Percentiles rank a stretch among this genome's conserved stretches.
phyloP scores from a whole-genome alignment of 1,284 basidiomycete species.

The Austroboletus novae-zelandiae region DNA sequence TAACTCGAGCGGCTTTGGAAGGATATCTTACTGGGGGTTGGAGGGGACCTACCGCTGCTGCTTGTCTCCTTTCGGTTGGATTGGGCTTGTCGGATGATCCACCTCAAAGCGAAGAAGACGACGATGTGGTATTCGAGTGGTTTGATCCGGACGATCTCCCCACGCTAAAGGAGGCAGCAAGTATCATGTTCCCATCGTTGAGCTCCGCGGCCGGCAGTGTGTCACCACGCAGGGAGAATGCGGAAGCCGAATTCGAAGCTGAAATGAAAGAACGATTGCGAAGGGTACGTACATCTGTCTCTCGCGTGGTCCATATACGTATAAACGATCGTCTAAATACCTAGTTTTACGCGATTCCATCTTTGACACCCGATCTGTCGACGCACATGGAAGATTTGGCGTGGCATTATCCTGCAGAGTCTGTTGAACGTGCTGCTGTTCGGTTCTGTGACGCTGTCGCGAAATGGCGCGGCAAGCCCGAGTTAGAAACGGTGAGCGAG shows the following conservation, averaged over 20 bases:
- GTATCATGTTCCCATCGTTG: slow-evolving; percentile 66
- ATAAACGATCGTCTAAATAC: not conserved
- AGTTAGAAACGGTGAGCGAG: slow-evolving; percentile 66
- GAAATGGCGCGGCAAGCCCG: slow-evolving; percentile 77
- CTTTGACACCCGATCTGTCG: slow-evolving; percentile 65
- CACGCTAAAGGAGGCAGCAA: slow-evolving; percentile 58
- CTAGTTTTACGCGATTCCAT: slow-evolving; percentile 73
- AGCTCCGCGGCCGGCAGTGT: slow-evolving; percentile 31
- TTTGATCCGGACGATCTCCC: slow-evolving; percentile 79
- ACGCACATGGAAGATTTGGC: slow-evolving; percentile 80
- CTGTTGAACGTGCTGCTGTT: slow-evolving; percentile 72
- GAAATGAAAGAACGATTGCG: slow-evolving; percentile 68
- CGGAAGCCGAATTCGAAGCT: slow-evolving; percentile 61
- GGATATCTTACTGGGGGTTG: slow-evolving; percentile 79
- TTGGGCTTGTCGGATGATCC: slow-evolving; percentile 44
- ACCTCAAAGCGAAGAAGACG: slow-evolving; percentile 23
- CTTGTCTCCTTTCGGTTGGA: slow-evolving; percentile 72
- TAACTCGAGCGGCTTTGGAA: slow-evolving; percentile 77
- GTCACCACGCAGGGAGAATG: slow-evolving; percentile 33
- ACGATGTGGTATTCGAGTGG: slow-evolving; percentile 47
- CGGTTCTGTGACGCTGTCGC: slow-evolving; percentile 77
- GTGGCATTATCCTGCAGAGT: slow-evolving; percentile 75
- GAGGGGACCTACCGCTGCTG: slow-evolving; percentile 67
- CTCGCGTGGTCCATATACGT: not conserved
- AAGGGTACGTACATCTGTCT: slow-evolving; percentile 47